Base-by-base conservation (phyloP, 441 rosid species). In the Codiaeum variegatum region DNA sequence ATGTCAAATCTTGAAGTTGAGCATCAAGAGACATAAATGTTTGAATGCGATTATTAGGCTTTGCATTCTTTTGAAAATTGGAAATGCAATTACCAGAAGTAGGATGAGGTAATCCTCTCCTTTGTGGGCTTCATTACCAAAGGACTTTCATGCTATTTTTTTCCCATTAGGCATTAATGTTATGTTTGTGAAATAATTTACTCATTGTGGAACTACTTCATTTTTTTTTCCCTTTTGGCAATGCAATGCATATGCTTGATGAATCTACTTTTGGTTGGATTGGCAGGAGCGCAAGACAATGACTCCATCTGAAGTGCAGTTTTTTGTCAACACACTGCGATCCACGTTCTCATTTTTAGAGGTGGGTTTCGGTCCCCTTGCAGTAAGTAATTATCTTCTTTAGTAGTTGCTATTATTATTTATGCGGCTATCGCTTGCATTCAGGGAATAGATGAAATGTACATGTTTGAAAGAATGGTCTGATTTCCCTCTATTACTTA, bases 211-310 rank as follows among this genome's bases (percentile, higher is more conserved):
- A 28, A 34, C 59, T 52, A 40, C n/a, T n/a, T n/a, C 36, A 64
- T n/a, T 72, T 4, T 1, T 36, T n/a, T 4, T n/a, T n/a, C n/a
- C n/a, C n/a, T n/a, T n/a, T n/a, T n/a, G n/a, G 11, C 55, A 10
- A 58, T 74, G 69, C 65, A 62, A 38, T 73, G 40, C 11, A 19
- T 34, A 56, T 71, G 62, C 72, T 78, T 83, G 71, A 72, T 64
- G 26, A 64, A 62, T 49, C 55, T 71, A 42, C 61, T 16, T 23
- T 77, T 74, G 72, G 62, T 72, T 69, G 74, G 75, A 59, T 82
- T 78, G 73, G 78, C 88, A 94, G 97, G 97, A 94, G 77, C 88
- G 94, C 71, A 92, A 82, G 87, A 77, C 76, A 59, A 94, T 90
- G 97, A 84, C 74, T 79, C 77, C 87, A 68, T 79, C 90, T 62